Percentiles rank a stretch among this genome's conserved stretches.
Conservation (phyloP, 2,329 filamentous ascomycete species). For the Sporothrix humicola region DNA sequence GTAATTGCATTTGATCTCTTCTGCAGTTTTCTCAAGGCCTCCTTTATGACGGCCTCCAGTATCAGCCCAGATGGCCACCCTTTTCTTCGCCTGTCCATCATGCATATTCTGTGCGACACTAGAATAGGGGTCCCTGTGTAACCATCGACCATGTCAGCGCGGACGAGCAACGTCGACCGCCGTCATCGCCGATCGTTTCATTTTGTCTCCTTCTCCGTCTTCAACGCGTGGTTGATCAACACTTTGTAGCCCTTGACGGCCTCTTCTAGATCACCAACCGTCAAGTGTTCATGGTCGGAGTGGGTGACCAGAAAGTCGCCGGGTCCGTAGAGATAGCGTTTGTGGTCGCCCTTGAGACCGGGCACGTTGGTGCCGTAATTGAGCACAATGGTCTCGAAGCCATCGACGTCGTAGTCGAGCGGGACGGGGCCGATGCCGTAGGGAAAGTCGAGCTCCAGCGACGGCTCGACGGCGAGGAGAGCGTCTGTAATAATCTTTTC, state of each 20-base stretch:
- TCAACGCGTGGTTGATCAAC: slow-evolving; percentile 63
- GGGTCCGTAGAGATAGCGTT: slow-evolving; percentile 70
- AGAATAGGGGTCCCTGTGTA: too few species aligned
- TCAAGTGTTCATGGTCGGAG: slow-evolving; percentile 79
- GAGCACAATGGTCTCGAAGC: slow-evolving; percentile 79
- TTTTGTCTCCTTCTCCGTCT: neutral
- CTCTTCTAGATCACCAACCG: slow-evolving; percentile 73
- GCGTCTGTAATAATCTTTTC: slow-evolving; percentile 58
- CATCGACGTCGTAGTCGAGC: slow-evolving; percentile 81
- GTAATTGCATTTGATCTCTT: too few species aligned
- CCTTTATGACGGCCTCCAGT: too few species aligned
- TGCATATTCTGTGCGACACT: too few species aligned
- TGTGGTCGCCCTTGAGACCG: slow-evolving; percentile 71
- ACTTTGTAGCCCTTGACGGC: slow-evolving; percentile 81
- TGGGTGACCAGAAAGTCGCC: slow-evolving; percentile 86
- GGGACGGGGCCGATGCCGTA: slow-evolving; percentile 79
- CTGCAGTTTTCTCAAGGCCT: too few species aligned
- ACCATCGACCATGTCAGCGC: too few species aligned
- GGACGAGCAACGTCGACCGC: neutral
- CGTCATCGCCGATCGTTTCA: neutral
- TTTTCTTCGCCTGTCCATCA: too few species aligned
- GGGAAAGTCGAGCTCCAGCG: slow-evolving; percentile 65
- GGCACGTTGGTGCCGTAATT: slow-evolving; percentile 96
- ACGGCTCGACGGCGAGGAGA: slow-evolving; percentile 62
- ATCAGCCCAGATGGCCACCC: too few species aligned